These are phyloP conservation scores for Trichophyton verrucosum DNA, from an alignment of 2,329 filamentous ascomycete species.

Conservation along the genomic window DNA sequence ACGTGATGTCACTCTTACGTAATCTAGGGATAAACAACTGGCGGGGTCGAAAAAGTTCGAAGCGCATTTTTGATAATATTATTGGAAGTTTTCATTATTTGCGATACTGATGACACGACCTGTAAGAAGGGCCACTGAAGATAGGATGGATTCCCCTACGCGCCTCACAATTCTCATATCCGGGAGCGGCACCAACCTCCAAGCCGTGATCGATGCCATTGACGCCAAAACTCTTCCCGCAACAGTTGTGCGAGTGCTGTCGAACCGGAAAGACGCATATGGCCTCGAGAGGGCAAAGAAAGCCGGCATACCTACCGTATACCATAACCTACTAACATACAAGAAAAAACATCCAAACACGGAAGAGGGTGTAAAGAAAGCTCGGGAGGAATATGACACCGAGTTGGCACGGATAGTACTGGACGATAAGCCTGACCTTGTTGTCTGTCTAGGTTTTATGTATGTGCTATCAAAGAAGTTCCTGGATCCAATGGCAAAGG, in stretches of 20 bases:
- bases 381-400: constrained; percentile 58
- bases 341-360: constrained; percentile 54
- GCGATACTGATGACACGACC: not conserved
- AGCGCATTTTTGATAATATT: no score
- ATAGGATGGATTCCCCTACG: constrained; percentile 19
- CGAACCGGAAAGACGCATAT: constrained; percentile 52
- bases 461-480: constrained; percentile 62
- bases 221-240: constrained; percentile 37
- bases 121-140: not conserved
- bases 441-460: constrained; percentile 82
- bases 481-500: constrained; percentile 52
- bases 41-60: no score
- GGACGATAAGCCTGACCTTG: constrained; percentile 53
- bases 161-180: constrained; percentile 58
- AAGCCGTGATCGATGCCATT: constrained; percentile 58
- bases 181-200: constrained; percentile 64
- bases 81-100: no score
- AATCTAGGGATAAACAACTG: no score
- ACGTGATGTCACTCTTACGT: not conserved
- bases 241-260: constrained; percentile 51
- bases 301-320: constrained; percentile 57
- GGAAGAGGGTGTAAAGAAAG: constrained; percentile 37
- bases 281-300: constrained; percentile 50
- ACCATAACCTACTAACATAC: constrained; percentile 59
- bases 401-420: constrained; percentile 60